Evolutionary conservation across 2,329 filamentous ascomycete species (phyloP), one percentile per base, ranked within the genome.

Genomic region (Lasiodiplodia sp.): DNA sequence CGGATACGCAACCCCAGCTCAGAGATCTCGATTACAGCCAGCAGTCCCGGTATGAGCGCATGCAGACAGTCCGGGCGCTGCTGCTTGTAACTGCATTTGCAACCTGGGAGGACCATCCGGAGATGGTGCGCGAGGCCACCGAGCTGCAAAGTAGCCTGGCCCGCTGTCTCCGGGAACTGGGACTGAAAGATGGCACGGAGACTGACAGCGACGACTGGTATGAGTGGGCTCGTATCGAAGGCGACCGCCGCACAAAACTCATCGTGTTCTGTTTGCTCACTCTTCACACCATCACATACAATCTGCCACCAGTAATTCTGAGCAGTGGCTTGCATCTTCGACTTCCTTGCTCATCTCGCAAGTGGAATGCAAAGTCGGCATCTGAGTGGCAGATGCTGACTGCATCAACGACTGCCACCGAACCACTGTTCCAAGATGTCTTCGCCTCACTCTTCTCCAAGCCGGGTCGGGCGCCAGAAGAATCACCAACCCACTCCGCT

Each of bases 211-310:
- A 72, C 2, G 71, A 73, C 68, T 77, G 75, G 75, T 73, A 76
- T 49, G 70, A 74, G 34, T 78, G 76, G 77, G 71, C 75, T 4
- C 73, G 74, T 38, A 62, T 68, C 21, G 76, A 79, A 67, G 75
- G 73, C 8, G 69, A 73, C 2, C 70, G 77, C 34, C 74, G 77
- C 8, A 77, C 75, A 1, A 78, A 78, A 53, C 69, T 79, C 2
- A 74, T 77, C 14, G 73, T 74, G 2, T 77, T 77, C 31, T 76
- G 73, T 55, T 77, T 77, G 40, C 73, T 78, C 38, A 77, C 76
- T 47, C 72, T 78, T 5, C 77, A 78, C 64, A 76, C 71, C 51
- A 71, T 78, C 31, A 75, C 75, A 7, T 77, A 78, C 57, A 76
- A 78, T 63, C 70, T 72, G 4, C 73, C 75, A n/a, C 75, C 75